Conservation (phyloP, 2,329 filamentous ascomycete genomes). For the Cercospora berteroae region DNA sequence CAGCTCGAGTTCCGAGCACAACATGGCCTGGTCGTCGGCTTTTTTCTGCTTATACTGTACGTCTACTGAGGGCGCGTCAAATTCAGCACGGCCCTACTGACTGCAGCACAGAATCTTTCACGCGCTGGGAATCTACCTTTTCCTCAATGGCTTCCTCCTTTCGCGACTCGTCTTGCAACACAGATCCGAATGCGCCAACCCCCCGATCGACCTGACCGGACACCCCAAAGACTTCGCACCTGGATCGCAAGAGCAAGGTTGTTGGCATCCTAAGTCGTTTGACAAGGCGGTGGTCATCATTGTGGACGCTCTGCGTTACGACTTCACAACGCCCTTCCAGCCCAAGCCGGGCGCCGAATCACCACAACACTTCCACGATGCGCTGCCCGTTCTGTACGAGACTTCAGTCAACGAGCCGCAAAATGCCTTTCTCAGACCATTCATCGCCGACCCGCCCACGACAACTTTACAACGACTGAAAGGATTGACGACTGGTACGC, state of each 20-base stretch:
- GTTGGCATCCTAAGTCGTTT: constrained; percentile 95
- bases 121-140: constrained; percentile 78
- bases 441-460: constrained; percentile 95
- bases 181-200: constrained; percentile 71
- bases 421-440: constrained; percentile 86
- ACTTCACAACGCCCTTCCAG: constrained; percentile 83
- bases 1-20: constrained; percentile 54
- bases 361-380: constrained; percentile 75
- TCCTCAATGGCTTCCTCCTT: constrained; percentile 91
- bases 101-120: constrained; percentile 61
- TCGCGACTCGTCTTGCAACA: constrained; percentile 79
- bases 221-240: constrained; percentile 33
- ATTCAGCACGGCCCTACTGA: constrained; percentile 11
- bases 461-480: constrained; percentile 90
- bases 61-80: neutral
- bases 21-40: constrained; percentile 56
- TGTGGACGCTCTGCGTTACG: constrained; percentile 91
- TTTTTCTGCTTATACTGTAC: constrained; percentile 67
- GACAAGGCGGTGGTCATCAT: constrained; percentile 86
- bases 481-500: constrained; percentile 87
- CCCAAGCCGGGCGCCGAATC: constrained; percentile 49
- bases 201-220: constrained; percentile 56
- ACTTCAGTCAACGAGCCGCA: constrained; percentile 70
- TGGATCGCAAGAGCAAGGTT: constrained; percentile 60
- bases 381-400: constrained; percentile 82